These are phyloP conservation scores for Fusarium anguioides DNA, from an alignment of 2,329 filamentous ascomycete genomes.

Conservation along the genomic window DNA sequence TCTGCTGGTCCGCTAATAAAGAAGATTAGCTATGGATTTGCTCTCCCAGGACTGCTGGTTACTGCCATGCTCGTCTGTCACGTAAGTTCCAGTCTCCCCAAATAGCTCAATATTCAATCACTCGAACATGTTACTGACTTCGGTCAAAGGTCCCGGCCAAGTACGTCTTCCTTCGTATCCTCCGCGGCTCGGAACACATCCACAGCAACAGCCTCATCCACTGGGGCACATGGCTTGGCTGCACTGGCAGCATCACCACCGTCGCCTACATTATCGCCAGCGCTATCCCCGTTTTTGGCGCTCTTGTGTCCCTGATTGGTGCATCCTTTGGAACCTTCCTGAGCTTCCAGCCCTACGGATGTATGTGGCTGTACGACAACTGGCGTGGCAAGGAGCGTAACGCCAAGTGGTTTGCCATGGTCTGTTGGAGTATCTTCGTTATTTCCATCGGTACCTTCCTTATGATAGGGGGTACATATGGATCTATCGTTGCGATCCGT, in stretches of 20 bases:
- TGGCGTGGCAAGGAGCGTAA: neutral
- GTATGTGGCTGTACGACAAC: slow-evolving; percentile 37
- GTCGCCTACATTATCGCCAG: slow-evolving; percentile 36
- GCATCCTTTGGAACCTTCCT: slow-evolving; percentile 33
- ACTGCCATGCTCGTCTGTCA: slow-evolving; percentile 45
- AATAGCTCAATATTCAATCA: neutral
- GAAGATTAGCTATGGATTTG: slow-evolving; percentile 58
- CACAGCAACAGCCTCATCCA: slow-evolving; percentile 42
- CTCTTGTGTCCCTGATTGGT: slow-evolving; percentile 31
- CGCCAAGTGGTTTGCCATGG: slow-evolving; percentile 9
- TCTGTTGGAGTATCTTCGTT: slow-evolving; percentile 21
- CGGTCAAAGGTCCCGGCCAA: slow-evolving; percentile 34
- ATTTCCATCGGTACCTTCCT: slow-evolving; percentile 21
- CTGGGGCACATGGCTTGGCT: slow-evolving; percentile 46
- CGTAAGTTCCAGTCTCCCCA: slow-evolving; percentile 29
- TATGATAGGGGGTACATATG: slow-evolving; percentile 29
- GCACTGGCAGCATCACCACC: slow-evolving; percentile 16
- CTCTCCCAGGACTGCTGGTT: slow-evolving; percentile 47
- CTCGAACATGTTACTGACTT: neutral
- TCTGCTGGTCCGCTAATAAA: slow-evolving; percentile 56
- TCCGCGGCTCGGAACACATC: slow-evolving; percentile 47
- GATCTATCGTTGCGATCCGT: slow-evolving; percentile 19
- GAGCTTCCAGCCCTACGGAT: slow-evolving; percentile 35
- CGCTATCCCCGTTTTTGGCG: slow-evolving; percentile 29
- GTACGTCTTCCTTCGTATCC: slow-evolving; percentile 47